Evolutionary conservation across 306 rosid genomes (phyloP).

Genomic region (Cyclanthera cordifolia): DNA sequence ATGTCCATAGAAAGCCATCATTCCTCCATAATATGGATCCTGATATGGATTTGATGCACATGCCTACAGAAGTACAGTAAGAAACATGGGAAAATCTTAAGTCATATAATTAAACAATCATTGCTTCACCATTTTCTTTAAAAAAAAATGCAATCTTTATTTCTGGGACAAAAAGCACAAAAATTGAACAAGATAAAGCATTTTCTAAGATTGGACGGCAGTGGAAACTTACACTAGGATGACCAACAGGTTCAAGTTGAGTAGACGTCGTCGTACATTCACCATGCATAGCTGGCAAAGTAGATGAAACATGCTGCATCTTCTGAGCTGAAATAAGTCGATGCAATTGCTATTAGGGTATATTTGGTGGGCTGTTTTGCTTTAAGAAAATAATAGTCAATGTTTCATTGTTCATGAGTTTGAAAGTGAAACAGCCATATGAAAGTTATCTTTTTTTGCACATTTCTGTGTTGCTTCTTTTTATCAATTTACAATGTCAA

Average conservation of each 20-base stretch:
- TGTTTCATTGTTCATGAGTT: neutral
- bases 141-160: conserved; percentile 16
- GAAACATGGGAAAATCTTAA: conserved; percentile 18
- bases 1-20: conserved; percentile 80
- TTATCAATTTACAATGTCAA: neutral
- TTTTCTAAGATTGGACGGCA: neutral
- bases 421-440: neutral
- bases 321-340: conserved; percentile 26
- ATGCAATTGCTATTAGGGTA: neutral
- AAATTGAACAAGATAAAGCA: neutral
- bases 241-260: conserved; percentile 88
- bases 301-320: conserved; percentile 36
- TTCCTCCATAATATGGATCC: conserved; percentile 75
- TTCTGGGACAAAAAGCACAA: conserved; percentile 16
- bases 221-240: conserved; percentile 60
- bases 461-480: neutral
- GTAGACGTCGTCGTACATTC: conserved; percentile 48
- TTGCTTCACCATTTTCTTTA: neutral
- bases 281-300: conserved; percentile 39
- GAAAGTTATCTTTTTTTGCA: neutral
- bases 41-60: conserved; percentile 83
- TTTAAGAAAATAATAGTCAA: neutral
- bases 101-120: conserved; percentile 13
- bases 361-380: neutral
- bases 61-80: conserved; percentile 48